A percentile compares a stretch with the other conserved stretches of the same genome.
phyloP scores from a whole-genome alignment of 2,329 filamentous ascomycete species.

The Talaromyces sp. region DNA sequence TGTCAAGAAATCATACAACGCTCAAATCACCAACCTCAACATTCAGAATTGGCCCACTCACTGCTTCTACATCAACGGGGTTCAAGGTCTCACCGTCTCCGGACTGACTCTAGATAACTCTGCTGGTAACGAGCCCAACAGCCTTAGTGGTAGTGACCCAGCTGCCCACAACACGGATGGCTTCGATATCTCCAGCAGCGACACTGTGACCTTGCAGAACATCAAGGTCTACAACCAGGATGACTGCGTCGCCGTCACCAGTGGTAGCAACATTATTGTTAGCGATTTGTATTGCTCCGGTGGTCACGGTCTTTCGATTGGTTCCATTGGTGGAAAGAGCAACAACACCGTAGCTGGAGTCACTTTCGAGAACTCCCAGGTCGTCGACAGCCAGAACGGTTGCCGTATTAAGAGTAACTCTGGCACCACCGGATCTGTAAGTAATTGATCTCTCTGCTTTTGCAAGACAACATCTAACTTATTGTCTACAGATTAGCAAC shows the following conservation, averaged over 20 bases:
- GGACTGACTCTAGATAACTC: constrained; percentile 57
- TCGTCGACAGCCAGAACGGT: constrained; percentile 51
- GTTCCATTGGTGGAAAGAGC: constrained; percentile 55
- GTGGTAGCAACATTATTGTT: constrained; percentile 35
- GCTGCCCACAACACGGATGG: constrained; percentile 55
- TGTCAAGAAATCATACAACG: constrained; percentile 15
- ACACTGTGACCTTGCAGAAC: constrained; percentile 50
- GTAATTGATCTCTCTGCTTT: not conserved
- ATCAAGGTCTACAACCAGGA: constrained; percentile 60
- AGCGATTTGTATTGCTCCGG: constrained; percentile 47
- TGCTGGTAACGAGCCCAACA: constrained; percentile 44
- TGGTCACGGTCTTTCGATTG: constrained; percentile 59
- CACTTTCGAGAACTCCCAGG: constrained; percentile 48
- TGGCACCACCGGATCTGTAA: not conserved
- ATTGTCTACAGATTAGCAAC: not conserved
- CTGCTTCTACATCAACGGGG: constrained; percentile 33
- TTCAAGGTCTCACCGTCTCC: constrained; percentile 51
- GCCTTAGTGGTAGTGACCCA: constrained; percentile 25
- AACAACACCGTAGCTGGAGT: constrained; percentile 56
- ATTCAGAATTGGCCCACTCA: constrained; percentile 36
- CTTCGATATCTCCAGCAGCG: constrained; percentile 54
- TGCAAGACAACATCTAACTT: not conserved
- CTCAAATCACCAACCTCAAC: constrained; percentile 30
- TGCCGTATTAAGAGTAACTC: constrained; percentile 28
- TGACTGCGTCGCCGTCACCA: constrained; percentile 51